Base-by-base conservation (phyloP, 805 yeast genomes). In the Cyberlindnera lachancei region DNA sequence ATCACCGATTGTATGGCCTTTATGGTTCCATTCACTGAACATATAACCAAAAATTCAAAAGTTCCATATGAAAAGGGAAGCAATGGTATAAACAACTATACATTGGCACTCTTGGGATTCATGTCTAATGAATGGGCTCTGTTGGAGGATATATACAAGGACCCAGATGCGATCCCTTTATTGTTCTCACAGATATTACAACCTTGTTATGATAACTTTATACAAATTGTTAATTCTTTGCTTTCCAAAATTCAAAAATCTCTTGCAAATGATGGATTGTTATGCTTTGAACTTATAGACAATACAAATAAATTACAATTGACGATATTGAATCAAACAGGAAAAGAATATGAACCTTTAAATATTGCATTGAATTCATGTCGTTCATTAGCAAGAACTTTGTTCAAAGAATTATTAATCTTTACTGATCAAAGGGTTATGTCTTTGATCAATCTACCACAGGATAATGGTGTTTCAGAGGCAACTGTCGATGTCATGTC, bases 401-500 rank as follows among this genome's bases (percentile, higher is more conserved):
- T 77, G n/a, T 75, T 82, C 47, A 54, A 56, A 32, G 83, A 75
- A 34, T 65, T 75, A 30, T 63, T 85, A 35, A 58, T 58, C 27
- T 69, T 65, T 38, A 75, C 83, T 19, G 83, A 75, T 28, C 48
- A 50, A 4, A 62, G 73, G 27, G 70, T 77, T 13, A 56, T 50
- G 13, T 46, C 61, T n/a, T 50, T 73, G 35, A 59, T 65, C 3
- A 48, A 58, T 8, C 50, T 79, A 24, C 80, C 85, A 9, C 67
- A 68, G 29, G 95, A 85, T 40, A 71, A 69, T 44, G 82, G 83
- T 32, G 73, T 85, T 27, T 69, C 82, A 26, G 87, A 78, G 46
- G 66, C 75, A 12, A 78, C 84, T 0, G 77, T 79, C n/a, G 90
- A 81, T 36, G 59, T 77, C 7, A 72, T 83, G 62, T 74, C 87